Evolutionary conservation across 1,284 basidiomycete genomes (phyloP), one percentile per base, ranked within the genome.

Genomic region (Cutaneotrichosporon mucoides): DNA sequence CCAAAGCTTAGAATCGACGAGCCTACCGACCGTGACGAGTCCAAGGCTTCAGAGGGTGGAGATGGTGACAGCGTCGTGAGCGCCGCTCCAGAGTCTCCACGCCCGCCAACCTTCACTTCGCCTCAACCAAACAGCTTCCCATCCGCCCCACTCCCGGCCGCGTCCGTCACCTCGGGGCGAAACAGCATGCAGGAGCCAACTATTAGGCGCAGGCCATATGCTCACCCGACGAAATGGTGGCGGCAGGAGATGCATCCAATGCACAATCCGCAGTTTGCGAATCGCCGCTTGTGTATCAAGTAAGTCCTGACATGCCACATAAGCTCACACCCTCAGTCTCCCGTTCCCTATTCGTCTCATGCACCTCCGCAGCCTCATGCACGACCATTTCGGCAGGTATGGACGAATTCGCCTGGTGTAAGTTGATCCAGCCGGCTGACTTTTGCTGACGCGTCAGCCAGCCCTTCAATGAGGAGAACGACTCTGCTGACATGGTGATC

Each of bases 321-420:
- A 44, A n/a, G 1, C 10, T 41, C n/a, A 9, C 11, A 6, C 11
- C 11, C 12, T 3, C 51, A 74, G 71, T 5, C 59, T 68, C 3
- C 69, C 68, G 0, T 71, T 62, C 40, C 54, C 69, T 0, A 56
- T 76, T 15, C 55, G 64, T 2, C 46, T 33, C 2, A 64, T 63
- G 1, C 43, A 43, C 2, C 40, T 70, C 9, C 57, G 53, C 7
- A 44, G 15, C 2, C 42, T 59, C 3, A 56, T 73, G 51, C 34
- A 9, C 0, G 55, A 68, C 5, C 72, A 76, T 51, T 76, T 74
- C 56, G 49, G 63, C 1, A 55, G 53, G 34, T 76, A 67, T 16
- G 72, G 73, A 2, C 13, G 36, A 0, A 38, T 76, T 6, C 57
- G 66, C 11, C 53, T 58, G 24, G 61, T 64, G 66, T 74, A 36